Evolutionary conservation across 768 basidiomycete species (phyloP).

Genomic region (Tylopilus rubrobrunneus): DNA sequence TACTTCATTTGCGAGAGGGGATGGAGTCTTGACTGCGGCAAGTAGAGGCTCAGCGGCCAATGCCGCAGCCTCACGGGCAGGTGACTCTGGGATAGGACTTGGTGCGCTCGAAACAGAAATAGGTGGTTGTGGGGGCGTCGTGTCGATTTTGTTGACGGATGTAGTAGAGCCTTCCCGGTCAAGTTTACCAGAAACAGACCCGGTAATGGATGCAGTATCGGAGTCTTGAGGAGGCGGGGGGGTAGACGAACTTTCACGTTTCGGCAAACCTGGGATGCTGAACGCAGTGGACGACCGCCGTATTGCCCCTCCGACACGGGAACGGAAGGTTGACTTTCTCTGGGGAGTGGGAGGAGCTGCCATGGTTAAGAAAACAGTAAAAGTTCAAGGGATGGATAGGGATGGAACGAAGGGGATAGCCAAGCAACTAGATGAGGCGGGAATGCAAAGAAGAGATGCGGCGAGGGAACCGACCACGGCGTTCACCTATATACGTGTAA

Average conservation of each 20-base stretch:
- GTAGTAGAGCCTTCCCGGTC: constrained; percentile 28
- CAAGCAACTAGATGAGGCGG: constrained; percentile 10
- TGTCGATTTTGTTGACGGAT: constrained; percentile 33
- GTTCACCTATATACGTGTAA: constrained; percentile 28
- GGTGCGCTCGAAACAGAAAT: constrained; percentile 33
- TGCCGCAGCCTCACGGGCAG: constrained; percentile 52
- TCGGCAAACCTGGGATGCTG: constrained; percentile 35
- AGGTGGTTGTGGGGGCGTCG: constrained; percentile 26
- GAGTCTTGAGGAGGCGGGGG: constrained; percentile 26
- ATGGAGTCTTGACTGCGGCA: constrained; percentile 32
- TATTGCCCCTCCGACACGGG: constrained; percentile 57
- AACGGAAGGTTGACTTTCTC: constrained; percentile 46
- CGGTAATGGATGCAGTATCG: constrained; percentile 24
- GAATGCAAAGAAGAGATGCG: constrained; percentile 19
- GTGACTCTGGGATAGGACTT: constrained; percentile 70
- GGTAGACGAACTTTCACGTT: constrained; percentile 24
- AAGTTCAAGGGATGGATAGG: constrained; percentile 1
- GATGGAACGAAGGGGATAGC: constrained; percentile 7
- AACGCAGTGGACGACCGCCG: constrained; percentile 60
- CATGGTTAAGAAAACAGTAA: constrained; percentile 21
- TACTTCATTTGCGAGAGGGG: constrained; percentile 39
- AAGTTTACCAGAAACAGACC: constrained; percentile 27
- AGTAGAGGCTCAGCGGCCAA: constrained; percentile 29
- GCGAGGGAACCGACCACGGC: constrained; percentile 18
- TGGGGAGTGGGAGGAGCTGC: constrained; percentile 29